Evolutionary conservation across 78 protist genomes (phyloP), one percentile per base, ranked within the genome.

Genomic region (Emiliania huxleyi): DNA sequence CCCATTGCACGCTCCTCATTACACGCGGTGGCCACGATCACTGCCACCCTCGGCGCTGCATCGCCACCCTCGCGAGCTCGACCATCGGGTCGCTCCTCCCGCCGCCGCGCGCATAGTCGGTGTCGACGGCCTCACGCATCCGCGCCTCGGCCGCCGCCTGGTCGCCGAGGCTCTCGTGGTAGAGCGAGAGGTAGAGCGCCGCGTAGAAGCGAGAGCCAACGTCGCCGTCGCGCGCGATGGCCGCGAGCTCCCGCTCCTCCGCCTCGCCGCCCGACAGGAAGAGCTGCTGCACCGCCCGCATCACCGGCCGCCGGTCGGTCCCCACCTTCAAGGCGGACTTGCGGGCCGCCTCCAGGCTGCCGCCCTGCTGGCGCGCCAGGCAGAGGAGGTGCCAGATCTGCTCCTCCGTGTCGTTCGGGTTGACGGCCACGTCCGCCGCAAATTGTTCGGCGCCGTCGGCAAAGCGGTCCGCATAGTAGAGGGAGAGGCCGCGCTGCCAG

Each of bases 401-500:
- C 56, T 81, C 89, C 52, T 81, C 89, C 25, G 38, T 29, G 37
- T 81, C 89, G 56, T 43, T 44, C 52, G 56, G 56, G 89, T 81
- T 81, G 26, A 44, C 89, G 38, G 46, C 42, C 40, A 81, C 89
- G 89, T 81, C 89, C 29, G 6, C 15, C 2, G 37, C 40, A 18
- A 81, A 81, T 56, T 81, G 75, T 3, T 62, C 89, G 42, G 89
- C 89, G 40, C 48, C 89, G 22, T 42, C 89, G 22, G 18, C 40
- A 40, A 26, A 81, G 40, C 56, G 37, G 38, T 38, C 52, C 21
- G 49, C 56, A 40, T 81, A 81, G 56, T 29, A 81, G 89, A 81
- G 89, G 38, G 56, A 37, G 56, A 81, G 52, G 56, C 89, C 89
- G 21, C 89, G 49, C 38, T 81, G 89, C 89, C 89, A 81, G 29